These are phyloP conservation scores for Avena atlantica DNA, from an alignment of 176 grass and related monocot species.

Conservation along the genomic window DNA sequence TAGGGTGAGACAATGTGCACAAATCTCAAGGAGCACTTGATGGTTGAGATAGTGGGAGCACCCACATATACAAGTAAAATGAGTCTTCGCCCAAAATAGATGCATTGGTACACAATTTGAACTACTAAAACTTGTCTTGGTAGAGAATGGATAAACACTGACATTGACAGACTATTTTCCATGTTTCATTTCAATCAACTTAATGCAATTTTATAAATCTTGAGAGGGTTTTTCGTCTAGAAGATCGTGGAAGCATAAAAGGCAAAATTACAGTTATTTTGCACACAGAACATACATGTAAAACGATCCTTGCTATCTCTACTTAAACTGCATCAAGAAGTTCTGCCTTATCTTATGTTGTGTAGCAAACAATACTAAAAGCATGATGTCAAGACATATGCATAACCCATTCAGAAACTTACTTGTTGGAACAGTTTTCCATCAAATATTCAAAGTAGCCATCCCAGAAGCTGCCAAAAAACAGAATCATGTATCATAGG, in stretches of 20 bases:
- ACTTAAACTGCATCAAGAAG: constrained; percentile 39
- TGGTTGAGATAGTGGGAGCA: constrained; percentile 26
- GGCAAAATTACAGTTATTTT: not conserved
- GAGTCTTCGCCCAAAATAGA: constrained; percentile 23
- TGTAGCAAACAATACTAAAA: not conserved
- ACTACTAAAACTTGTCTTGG: constrained; percentile 36
- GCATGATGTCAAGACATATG: constrained; percentile 30
- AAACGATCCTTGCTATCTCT: constrained; percentile 5
- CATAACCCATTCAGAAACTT: constrained; percentile 48
- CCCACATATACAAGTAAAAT: constrained; percentile 6
- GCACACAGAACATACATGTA: constrained; percentile 20
- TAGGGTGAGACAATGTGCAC: constrained; percentile 15
- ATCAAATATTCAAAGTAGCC: constrained; percentile 98
- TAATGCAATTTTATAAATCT: constrained; percentile 32
- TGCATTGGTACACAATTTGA: constrained; percentile 35
- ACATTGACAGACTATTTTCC: not conserved
- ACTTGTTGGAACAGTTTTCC: constrained; percentile 95
- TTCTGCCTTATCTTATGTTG: constrained; percentile 19
- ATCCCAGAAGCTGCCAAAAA: constrained; percentile 96
- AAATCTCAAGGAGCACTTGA: not conserved
- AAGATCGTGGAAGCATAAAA: constrained; percentile 1
- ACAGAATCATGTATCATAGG: constrained; percentile 24
- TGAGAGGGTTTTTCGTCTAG: constrained; percentile 1
- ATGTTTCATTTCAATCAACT: constrained; percentile 27
- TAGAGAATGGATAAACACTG: constrained; percentile 18